Evolutionary conservation across 2,329 filamentous ascomycete species (phyloP).

Genomic region (Bipolaris zeicola): DNA sequence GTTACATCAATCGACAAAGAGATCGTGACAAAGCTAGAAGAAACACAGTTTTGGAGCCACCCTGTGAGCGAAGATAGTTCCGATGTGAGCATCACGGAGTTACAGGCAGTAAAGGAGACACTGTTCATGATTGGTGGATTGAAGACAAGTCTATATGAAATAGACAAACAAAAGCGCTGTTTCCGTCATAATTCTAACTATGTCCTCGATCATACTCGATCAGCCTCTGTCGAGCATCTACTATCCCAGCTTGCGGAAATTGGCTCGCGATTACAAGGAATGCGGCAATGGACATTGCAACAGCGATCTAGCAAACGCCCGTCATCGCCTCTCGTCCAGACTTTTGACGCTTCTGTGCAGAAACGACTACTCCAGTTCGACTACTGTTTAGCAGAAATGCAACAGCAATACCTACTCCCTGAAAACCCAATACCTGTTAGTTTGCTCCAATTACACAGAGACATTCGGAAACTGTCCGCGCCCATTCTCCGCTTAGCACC

Average conservation of each 20-base stretch:
- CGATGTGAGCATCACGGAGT: conserved; percentile 64
- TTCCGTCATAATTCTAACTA: conserved; percentile 47
- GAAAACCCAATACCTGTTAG: conserved; percentile 66
- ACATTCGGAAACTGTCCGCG: conserved; percentile 60
- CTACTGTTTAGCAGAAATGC: conserved; percentile 61
- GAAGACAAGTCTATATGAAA: conserved; percentile 71
- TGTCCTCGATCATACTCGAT: conserved; percentile 47
- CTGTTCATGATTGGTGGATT: conserved; percentile 86
- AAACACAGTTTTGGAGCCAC: conserved; percentile 57
- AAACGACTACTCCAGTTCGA: conserved; percentile 65
- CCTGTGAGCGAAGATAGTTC: conserved; percentile 12
- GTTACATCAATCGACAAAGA: conserved; percentile 36
- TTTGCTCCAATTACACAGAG: conserved; percentile 64
- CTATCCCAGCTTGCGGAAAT: conserved; percentile 55
- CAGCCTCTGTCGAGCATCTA: conserved; percentile 44
- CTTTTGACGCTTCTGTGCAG: conserved; percentile 69
- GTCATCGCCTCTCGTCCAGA: conserved; percentile 61
- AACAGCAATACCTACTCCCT: conserved; percentile 64
- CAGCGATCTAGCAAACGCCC: conserved; percentile 31
- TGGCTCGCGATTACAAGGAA: conserved; percentile 54
- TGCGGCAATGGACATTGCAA: conserved; percentile 56
- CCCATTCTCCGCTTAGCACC: conserved; percentile 66
- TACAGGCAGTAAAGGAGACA: conserved; percentile 75
- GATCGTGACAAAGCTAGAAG: conserved; percentile 48
- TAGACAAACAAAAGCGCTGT: conserved; percentile 38